phyloP scores from a whole-genome alignment of 1,284 basidiomycete species.

The Phellopilus nigrolimitatus region DNA sequence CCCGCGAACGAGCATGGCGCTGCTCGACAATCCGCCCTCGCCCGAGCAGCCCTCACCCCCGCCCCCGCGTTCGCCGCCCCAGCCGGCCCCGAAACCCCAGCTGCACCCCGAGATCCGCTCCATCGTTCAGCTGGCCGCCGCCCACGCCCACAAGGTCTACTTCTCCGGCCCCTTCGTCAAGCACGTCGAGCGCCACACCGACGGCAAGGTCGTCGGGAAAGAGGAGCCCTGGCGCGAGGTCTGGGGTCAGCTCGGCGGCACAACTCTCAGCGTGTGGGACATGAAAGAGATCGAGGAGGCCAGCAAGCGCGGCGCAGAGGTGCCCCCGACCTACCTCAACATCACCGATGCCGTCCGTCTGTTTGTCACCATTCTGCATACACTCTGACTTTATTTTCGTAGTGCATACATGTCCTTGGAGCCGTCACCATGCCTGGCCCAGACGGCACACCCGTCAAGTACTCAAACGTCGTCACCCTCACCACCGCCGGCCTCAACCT shows the following conservation, averaged over 20 bases:
- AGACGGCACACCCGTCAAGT: constrained; percentile 45
- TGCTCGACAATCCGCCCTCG: neutral
- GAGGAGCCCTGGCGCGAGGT: constrained; percentile 89
- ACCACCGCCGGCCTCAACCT: constrained; percentile 95
- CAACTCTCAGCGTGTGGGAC: constrained; percentile 88
- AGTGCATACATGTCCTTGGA: constrained; percentile 73
- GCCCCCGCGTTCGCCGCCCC: constrained; percentile 27
- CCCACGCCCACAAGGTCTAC: constrained; percentile 75
- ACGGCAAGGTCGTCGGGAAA: constrained; percentile 66
- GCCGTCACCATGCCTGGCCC: constrained; percentile 61
- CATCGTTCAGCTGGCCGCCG: constrained; percentile 60
- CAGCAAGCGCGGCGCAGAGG: constrained; percentile 72
- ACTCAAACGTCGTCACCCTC: constrained; percentile 81
- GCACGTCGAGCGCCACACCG: constrained; percentile 67
- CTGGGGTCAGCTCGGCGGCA: constrained; percentile 92
- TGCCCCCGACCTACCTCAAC: constrained; percentile 84
- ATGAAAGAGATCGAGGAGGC: constrained; percentile 82
- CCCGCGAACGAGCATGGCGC: constrained; percentile 6
- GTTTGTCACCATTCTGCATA: too few species aligned
- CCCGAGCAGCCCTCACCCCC: neutral
- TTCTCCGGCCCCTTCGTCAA: constrained; percentile 77
- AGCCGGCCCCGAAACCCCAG: neutral
- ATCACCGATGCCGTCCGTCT: constrained; percentile 76
- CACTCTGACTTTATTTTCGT: too few species aligned
- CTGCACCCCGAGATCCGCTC: constrained; percentile 78